Base-by-base conservation (phyloP, 2,329 filamentous ascomycete genomes). In the Fusarium sororula region DNA sequence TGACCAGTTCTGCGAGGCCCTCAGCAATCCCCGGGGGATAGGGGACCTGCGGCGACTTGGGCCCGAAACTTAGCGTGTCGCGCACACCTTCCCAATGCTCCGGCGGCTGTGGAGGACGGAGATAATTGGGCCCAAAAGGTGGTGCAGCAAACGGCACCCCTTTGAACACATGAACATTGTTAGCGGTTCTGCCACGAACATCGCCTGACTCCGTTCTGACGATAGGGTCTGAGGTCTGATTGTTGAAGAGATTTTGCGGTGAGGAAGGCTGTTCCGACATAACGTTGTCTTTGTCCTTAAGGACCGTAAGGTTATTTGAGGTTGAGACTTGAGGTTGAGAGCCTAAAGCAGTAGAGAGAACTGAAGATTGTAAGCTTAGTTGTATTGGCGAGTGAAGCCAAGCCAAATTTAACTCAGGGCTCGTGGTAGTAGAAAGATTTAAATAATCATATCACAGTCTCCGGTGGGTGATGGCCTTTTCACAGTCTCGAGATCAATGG, bases 351-450 rank as follows among this genome's bases (percentile, higher is more conserved):
- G n/a, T 0, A 12, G 5, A 17, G 41, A 44, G 15, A 24, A 17
- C 1, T 44, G 12, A 0, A 0, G 14, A 50, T 22, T 0, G 3
- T 14, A 32, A 14, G 7, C 3, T 35, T 10, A 3, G 6, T 4
- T 14, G 10, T 0, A 2, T 7, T 9, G 0, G 22, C 4, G 28
- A n/a, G n/a, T n/a, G n/a, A n/a, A n/a, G n/a, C n/a, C n/a, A n/a
- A n/a, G n/a, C n/a, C n/a, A n/a, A n/a, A n/a, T n/a, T n/a, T n/a
- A n/a, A n/a, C n/a, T n/a, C n/a, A n/a, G n/a, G 14, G 7, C 7
- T 32, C 8, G 22, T 1, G 30, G 30, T 32, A 20, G 14, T 14
- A 1, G 10, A 7, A 14, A 6, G 24, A 0, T 4, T 45, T 11
- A 47, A 51, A 35, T 51, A 30, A 11, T 3, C 3, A 35, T 20